A percentile compares a stretch with the other conserved stretches of the same genome.
Evolutionary conservation across 148 eudicot species (phyloP).

Genomic region (Suaeda aralocaspica): DNA sequence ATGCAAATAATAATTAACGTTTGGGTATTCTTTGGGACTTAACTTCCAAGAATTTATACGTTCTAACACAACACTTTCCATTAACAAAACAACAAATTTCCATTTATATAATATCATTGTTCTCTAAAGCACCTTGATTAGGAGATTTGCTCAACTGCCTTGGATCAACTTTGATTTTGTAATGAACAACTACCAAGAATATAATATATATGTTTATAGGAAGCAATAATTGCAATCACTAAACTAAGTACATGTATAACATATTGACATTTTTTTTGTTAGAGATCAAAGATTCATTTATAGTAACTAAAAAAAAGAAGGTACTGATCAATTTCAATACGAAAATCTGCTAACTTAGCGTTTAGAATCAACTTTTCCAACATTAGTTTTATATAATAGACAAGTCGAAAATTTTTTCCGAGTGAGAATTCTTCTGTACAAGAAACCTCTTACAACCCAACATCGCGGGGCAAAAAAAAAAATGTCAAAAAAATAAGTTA

Average conservation of each 20-base stretch:
- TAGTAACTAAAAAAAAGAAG: too few relatives aligned
- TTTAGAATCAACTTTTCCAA: neutral
- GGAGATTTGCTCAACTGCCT: constrained; percentile 3
- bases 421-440: constrained; percentile 26
- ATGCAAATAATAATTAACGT: too few relatives aligned
- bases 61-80: too few relatives aligned
- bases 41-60: too few relatives aligned
- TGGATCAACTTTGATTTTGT: neutral
- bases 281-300: too few relatives aligned
- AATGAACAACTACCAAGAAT: neutral
- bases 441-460: constrained; percentile 7
- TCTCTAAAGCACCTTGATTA: too few relatives aligned
- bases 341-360: too few relatives aligned
- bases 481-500: constrained; percentile 19
- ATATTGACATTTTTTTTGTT: too few relatives aligned
- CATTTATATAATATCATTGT: too few relatives aligned
- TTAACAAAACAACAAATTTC: neutral
- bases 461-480: neutral
- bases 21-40: too few relatives aligned
- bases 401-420: neutral
- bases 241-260: neutral
- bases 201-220: neutral
- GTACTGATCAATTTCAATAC: too few relatives aligned
- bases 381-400: neutral
- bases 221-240: neutral